Percentiles rank a stretch among this genome's conserved stretches.
Conservation (phyloP, 331 rosid species). For the Cydonia oblonga region DNA sequence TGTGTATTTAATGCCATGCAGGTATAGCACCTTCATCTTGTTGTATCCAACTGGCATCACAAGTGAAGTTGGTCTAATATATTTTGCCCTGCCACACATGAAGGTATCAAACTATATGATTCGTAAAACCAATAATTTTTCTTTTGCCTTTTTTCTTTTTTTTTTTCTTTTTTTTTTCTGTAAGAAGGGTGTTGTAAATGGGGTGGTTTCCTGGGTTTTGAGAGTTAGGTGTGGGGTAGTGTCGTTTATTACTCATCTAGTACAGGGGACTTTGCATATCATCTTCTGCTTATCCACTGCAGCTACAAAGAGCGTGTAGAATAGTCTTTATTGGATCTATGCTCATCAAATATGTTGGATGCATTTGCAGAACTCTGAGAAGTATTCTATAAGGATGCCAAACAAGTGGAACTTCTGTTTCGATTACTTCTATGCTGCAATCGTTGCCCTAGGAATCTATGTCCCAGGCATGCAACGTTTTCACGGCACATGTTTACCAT, state of each 20-base stretch:
- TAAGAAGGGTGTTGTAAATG: not conserved
- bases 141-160: not conserved
- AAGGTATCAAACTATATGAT: slow-evolving; percentile 37
- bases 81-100: slow-evolving; percentile 47
- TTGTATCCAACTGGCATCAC: slow-evolving; percentile 57
- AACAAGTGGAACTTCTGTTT: slow-evolving; percentile 79
- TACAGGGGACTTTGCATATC: not conserved
- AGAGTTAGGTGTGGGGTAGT: not conserved
- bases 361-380: slow-evolving; percentile 62
- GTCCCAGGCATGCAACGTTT: slow-evolving; percentile 61
- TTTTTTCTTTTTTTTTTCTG: not conserved
- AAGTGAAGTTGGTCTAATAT: slow-evolving; percentile 72
- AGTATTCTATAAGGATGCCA: slow-evolving; percentile 80
- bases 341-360: not conserved
- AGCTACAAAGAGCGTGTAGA: not conserved
- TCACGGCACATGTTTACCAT: not conserved
- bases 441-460: slow-evolving; percentile 45
- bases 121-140: not conserved
- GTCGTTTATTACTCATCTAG: not conserved
- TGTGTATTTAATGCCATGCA: slow-evolving; percentile 18
- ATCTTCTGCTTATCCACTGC: not conserved
- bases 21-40: slow-evolving; percentile 64
- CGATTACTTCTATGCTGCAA: slow-evolving; percentile 49
- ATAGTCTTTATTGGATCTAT: not conserved
- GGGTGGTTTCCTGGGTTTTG: not conserved